Evolutionary conservation across 2,329 filamentous ascomycete species (phyloP).

Genomic region (Neofusicoccum kwambonambiense): DNA sequence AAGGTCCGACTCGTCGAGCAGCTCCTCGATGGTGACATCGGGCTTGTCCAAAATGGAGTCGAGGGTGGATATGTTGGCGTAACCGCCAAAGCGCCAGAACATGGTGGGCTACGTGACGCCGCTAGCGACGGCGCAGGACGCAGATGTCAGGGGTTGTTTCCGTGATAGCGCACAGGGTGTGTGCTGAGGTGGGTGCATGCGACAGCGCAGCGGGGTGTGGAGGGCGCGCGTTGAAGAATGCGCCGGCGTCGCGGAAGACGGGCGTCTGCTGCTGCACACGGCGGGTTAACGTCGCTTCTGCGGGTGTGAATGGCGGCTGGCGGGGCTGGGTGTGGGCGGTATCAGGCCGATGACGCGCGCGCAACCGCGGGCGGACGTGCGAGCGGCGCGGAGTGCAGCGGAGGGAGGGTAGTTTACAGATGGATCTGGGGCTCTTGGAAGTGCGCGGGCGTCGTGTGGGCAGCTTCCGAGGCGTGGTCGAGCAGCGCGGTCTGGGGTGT

Average conservation of each 20-base stretch:
- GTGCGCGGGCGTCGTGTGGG: neutral
- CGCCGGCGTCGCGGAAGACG: neutral
- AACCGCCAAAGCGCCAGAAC: constrained; percentile 99
- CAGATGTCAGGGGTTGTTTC: constrained; percentile 7
- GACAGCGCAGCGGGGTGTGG: neutral
- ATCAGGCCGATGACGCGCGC: neutral
- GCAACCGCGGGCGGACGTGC: neutral
- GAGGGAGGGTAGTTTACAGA: neutral
- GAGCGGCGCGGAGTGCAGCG: neutral
- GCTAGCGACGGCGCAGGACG: constrained; percentile 1
- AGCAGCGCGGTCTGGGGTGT: constrained; percentile 9
- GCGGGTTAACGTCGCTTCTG: neutral
- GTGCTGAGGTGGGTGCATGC: constrained; percentile 10
- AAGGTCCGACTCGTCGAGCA: constrained; percentile 92
- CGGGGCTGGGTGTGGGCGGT: constrained; percentile 2
- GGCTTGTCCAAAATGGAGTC: constrained; percentile 95
- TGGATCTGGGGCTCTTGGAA: neutral
- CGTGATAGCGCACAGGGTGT: neutral
- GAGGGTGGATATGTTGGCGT: constrained; percentile 95
- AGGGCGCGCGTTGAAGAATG: neutral
- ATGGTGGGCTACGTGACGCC: constrained; percentile 58
- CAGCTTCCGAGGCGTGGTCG: neutral
- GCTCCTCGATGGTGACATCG: constrained; percentile 90
- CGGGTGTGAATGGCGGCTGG: neutral
- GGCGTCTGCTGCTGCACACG: neutral